Conservation (phyloP, 345 rosid species). For the Linum usitatissimum region DNA sequence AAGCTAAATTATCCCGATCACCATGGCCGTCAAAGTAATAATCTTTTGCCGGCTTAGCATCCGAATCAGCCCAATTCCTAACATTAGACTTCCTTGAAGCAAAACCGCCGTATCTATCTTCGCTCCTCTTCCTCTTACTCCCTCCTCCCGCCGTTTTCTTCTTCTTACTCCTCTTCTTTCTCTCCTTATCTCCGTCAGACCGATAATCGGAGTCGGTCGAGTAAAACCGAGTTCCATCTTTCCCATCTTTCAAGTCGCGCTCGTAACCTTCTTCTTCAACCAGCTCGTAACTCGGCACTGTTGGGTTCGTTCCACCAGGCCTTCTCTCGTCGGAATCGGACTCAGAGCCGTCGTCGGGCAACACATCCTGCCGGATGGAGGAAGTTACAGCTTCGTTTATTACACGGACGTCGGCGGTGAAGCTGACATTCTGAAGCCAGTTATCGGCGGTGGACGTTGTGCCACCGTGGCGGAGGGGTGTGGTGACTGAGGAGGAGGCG, state of each 20-base stretch:
- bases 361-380: constrained; percentile 15
- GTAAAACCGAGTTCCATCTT: not conserved
- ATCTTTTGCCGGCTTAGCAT: constrained; percentile 48
- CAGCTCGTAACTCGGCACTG: constrained; percentile 31
- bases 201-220: constrained; percentile 4
- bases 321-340: not conserved
- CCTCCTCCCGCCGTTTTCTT: constrained; percentile 14
- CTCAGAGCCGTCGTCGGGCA: constrained; percentile 20
- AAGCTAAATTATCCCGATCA: constrained; percentile 75
- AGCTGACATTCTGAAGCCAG: constrained; percentile 89
- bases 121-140: constrained; percentile 26
- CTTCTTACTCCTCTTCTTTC: constrained; percentile 26
- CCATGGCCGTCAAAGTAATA: constrained; percentile 80
- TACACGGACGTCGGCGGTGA: constrained; percentile 54
- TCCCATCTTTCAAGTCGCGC: constrained; percentile 11
- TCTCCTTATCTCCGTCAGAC: constrained; percentile 19
- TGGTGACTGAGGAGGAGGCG: constrained; percentile 13
- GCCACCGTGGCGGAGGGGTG: not conserved
- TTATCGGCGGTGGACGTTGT: constrained; percentile 14
- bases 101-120: constrained; percentile 12
- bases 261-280: constrained; percentile 27
- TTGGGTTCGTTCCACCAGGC: constrained; percentile 2
- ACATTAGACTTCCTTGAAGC: constrained; percentile 36
- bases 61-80: constrained; percentile 37
- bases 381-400: constrained; percentile 40